These are phyloP conservation scores for Pleurotus giganteus DNA, from an alignment of 768 basidiomycete genomes.

Conservation along the genomic window DNA sequence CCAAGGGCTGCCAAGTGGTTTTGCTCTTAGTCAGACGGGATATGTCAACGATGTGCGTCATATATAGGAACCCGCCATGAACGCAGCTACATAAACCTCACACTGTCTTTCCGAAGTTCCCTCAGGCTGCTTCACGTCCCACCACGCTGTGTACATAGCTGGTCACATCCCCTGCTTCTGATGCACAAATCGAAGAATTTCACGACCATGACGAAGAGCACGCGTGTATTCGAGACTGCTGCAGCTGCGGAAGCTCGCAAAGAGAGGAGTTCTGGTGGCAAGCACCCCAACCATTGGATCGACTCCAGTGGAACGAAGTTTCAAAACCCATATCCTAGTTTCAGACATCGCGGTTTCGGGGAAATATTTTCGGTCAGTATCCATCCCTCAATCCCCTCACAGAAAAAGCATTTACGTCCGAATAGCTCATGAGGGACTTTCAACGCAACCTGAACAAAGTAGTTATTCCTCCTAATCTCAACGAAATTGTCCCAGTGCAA, in stretches of 20 bases:
- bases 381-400: neutral
- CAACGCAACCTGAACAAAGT: neutral
- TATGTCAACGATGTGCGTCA: no score
- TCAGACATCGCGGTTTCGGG: conserved; percentile 9
- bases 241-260: neutral
- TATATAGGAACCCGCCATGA: no score
- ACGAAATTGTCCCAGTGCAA: conserved; percentile 28
- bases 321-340: conserved; percentile 29
- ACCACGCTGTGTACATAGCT: no score
- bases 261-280: neutral
- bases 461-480: conserved; percentile 12
- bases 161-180: no score
- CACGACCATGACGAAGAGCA: neutral
- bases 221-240: neutral
- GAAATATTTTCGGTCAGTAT: conserved; percentile 16
- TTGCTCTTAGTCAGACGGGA: no score
- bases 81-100: no score
- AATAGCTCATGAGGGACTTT: neutral
- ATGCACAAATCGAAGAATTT: neutral
- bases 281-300: conserved; percentile 26
- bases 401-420: no score
- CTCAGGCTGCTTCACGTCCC: no score
- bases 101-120: no score
- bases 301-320: conserved; percentile 22
- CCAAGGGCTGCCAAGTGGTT: no score